Conservation (phyloP, 2,329 filamentous ascomycete species). For the Cladosporium sphaerospermum region DNA sequence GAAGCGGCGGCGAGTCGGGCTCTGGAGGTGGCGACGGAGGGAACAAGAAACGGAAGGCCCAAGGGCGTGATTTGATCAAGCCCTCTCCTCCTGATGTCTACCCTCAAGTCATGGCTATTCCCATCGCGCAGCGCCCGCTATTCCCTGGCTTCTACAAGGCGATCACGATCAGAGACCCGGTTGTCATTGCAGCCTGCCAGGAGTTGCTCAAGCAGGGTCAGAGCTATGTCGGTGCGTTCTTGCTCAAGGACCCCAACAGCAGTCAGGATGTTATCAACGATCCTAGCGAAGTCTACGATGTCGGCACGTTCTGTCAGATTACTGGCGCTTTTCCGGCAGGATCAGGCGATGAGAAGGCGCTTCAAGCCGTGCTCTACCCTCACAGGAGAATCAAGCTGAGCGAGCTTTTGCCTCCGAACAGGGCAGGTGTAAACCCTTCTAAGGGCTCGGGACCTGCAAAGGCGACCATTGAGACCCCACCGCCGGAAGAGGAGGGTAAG, state of each 20-base stretch:
- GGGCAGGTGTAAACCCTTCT: constrained; percentile 45
- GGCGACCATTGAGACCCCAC: constrained; percentile 32
- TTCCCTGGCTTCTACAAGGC: constrained; percentile 99
- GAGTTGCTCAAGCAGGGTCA: constrained; percentile 97
- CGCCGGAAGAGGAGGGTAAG: constrained; percentile 20
- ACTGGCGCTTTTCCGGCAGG: constrained; percentile 86
- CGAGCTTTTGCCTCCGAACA: constrained; percentile 64
- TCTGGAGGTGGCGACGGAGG: constrained; percentile 46
- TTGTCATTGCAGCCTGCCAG: constrained; percentile 84
- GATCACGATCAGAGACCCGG: constrained; percentile 88
- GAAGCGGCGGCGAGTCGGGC: constrained; percentile 36
- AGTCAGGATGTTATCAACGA: constrained; percentile 92
- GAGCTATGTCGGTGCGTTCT: constrained; percentile 91
- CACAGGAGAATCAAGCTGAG: constrained; percentile 91
- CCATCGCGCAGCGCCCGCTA: constrained; percentile 84
- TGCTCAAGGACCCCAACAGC: constrained; percentile 92
- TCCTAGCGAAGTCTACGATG: constrained; percentile 85
- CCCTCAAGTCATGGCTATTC: constrained; percentile 94
- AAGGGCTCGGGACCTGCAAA: constrained; percentile 47
- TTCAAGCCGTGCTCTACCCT: constrained; percentile 93
- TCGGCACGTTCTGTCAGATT: constrained; percentile 95
- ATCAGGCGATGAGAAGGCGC: constrained; percentile 67
- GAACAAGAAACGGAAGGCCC: constrained; percentile 65
- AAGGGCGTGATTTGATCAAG: constrained; percentile 71
- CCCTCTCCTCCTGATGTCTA: constrained; percentile 90